A percentile compares a stretch with the other conserved stretches of the same genome.
Evolutionary conservation across 257 asterid species (phyloP).

Genomic region (Ehretia macrophylla): DNA sequence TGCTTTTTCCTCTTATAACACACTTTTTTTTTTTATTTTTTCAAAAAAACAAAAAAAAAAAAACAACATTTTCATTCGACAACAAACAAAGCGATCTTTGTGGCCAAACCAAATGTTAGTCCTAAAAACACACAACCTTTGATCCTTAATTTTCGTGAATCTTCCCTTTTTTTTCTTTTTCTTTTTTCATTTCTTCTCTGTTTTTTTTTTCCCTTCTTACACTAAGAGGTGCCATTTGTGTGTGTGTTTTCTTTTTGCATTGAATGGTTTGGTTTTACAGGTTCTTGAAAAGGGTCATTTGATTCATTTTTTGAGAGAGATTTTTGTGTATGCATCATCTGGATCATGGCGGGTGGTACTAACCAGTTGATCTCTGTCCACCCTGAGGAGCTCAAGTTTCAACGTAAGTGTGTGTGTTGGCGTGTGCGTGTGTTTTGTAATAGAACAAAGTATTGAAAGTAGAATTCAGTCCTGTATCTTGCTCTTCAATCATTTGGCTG

Average conservation of each 20-base stretch:
- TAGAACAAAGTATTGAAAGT: too few relatives aligned
- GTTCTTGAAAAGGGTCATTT: too few relatives aligned
- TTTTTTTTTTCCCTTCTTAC: neutral
- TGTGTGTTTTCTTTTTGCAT: neutral
- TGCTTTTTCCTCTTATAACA: neutral
- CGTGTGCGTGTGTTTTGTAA: neutral
- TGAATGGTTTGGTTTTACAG: too few relatives aligned
- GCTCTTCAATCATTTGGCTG: neutral
- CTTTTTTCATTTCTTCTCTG: neutral
- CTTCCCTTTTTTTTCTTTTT: too few relatives aligned
- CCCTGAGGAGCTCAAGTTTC: constrained; percentile 75
- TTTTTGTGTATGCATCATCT: constrained; percentile 9
- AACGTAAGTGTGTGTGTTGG: constrained; percentile 39
- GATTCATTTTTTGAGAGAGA: neutral
- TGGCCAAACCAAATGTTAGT: constrained; percentile 1
- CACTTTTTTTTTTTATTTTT: neutral
- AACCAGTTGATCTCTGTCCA: constrained; percentile 52
- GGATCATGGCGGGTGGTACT: constrained; percentile 40
- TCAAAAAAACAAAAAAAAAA: too few relatives aligned
- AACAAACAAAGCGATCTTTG: neutral
- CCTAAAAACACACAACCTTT: neutral
- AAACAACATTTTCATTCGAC: neutral
- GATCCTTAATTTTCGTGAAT: constrained; percentile 14
- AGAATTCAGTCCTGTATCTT: too few relatives aligned
- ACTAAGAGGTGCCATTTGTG: neutral